Base-by-base conservation (phyloP, 2,329 filamentous ascomycete genomes). In the Exophiala sp. region DNA sequence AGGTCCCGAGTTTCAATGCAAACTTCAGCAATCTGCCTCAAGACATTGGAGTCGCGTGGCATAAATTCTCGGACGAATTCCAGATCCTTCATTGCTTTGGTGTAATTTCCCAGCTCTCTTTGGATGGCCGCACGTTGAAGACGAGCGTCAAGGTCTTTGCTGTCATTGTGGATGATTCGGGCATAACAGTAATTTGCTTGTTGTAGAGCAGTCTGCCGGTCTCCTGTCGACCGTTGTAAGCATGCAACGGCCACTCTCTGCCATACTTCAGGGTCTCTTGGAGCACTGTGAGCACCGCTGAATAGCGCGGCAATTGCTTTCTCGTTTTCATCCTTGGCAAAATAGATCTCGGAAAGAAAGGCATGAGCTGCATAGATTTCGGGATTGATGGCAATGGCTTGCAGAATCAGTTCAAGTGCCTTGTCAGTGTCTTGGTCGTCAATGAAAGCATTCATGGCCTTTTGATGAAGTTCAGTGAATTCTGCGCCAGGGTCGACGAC, bases 301-400 rank as follows among this genome's bases (percentile, higher is more conserved):
- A 79, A 75, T 9, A 83, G 65, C 37, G 77, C 78, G 35, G 73
- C 70, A 30, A 82, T 64, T 1, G 79, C 75, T 55, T 79, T 78
- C 46, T 77, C 71, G 29, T 75, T 71, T 39, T 79, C 72, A n/a
- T 77, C 78, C 62, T 75, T 72, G 10, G 72, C 71, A 8, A 75
- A 64, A 44, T 80, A 74, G 43, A 81, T 77, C 53, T 83, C 77
- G 0, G 79, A 80, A 6, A 82, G 67, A 16, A 83, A 67, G 45
- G 74, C 77, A 66, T 83, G 78, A 11, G 80, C 78, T 22, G 74
- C 71, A 62, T 79, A 82, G 57, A 83, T 77, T 62, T 83, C 80
- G 0, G 80, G 80, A 58, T 84, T 83, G 23, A 71, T 66, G 34
- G 73, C 68, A 24, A 81, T 73, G 7, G 78, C 77, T 52, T 71